Evolutionary conservation across 805 yeast genomes (phyloP).

Genomic region (Wickerhamiella occidentalis): DNA sequence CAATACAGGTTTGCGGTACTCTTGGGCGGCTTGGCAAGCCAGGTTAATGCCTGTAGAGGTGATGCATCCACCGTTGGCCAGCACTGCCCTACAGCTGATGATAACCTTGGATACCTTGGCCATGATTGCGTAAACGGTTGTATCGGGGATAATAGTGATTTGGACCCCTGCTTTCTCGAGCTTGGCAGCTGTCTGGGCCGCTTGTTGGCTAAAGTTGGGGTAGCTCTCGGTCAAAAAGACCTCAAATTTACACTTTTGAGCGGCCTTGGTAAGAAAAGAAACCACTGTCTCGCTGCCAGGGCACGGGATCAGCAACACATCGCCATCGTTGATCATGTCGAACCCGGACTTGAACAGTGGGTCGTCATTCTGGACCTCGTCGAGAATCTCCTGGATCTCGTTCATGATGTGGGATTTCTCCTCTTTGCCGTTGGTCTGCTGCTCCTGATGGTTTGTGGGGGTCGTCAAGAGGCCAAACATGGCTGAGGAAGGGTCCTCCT

Average conservation of each 20-base stretch:
- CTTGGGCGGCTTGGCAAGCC: conserved; percentile 92
- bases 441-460: conserved; percentile 17
- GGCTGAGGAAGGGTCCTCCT: conserved; percentile 29
- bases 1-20: conserved; percentile 90
- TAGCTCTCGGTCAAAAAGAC: conserved; percentile 80
- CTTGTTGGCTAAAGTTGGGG: conserved; percentile 71
- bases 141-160: conserved; percentile 83
- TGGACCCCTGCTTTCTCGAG: conserved; percentile 79
- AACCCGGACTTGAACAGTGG: conserved; percentile 83
- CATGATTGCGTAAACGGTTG: conserved; percentile 90
- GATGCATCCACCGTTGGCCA: conserved; percentile 92
- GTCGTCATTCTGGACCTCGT: conserved; percentile 83
- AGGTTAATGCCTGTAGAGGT: conserved; percentile 83
- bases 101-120: conserved; percentile 93
- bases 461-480: conserved; percentile 80
- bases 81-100: conserved; percentile 81
- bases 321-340: conserved; percentile 86
- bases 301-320: conserved; percentile 66
- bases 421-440: conserved; percentile 36
- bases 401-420: conserved; percentile 75
- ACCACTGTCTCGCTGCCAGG: conserved; percentile 84
- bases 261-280: conserved; percentile 74
- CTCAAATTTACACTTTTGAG: conserved; percentile 79
- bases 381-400: conserved; percentile 82
- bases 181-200: conserved; percentile 68